Base-by-base conservation (phyloP, 2,329 filamentous ascomycete species). In the Fusarium sp. region DNA sequence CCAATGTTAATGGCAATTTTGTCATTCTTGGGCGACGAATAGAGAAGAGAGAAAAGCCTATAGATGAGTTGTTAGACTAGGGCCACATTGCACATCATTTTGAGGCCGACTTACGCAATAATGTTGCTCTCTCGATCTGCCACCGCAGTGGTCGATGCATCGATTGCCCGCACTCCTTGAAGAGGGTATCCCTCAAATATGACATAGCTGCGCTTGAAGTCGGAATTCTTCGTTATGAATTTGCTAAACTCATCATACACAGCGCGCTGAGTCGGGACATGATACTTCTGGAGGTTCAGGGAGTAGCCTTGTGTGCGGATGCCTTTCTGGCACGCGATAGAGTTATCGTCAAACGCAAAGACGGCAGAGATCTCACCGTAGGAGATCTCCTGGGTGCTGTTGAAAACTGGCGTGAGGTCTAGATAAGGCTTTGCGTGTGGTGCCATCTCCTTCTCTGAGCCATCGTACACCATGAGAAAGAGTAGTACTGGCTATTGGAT, bases 101-200 rank as follows among this genome's bases (percentile, higher is more conserved):
- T 4, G 25, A 2, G 47, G 2, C 25, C 2, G 16, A 52, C 25
- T 52, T 29, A 52, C 47, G 47, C 47, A n/a, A 52, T 52, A 27
- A 52, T 29, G 25, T 52, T 52, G 18, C 25, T 52, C 3, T 27
- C 25, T 13, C 47, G 47, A 52, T 52, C 47, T 52, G 47, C 47
- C 16, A 52, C 47, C 16, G 47, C 16, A 7, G 47, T 52, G 6
- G 25, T 29, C 25, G 25, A 52, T 52, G 25, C n/a, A 25, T 64
- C 20, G 0, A 58, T 36, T 1, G 50, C 47, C 5, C 72, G 69
- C 0, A 78, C 84, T 2, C 84, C 88, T 25, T 84, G 78, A 10
- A 77, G 79, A 2, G 87, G 84, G 78, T 90, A 91, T 6, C 86
- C 86, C 74, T 91, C 89, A 63, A 90, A 87, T 84, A 90, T 86